A percentile compares a stretch with the other conserved stretches of the same genome.
Conservation (phyloP, 1,284 basidiomycete species). For the Cutaneotrichosporon sp. region DNA sequence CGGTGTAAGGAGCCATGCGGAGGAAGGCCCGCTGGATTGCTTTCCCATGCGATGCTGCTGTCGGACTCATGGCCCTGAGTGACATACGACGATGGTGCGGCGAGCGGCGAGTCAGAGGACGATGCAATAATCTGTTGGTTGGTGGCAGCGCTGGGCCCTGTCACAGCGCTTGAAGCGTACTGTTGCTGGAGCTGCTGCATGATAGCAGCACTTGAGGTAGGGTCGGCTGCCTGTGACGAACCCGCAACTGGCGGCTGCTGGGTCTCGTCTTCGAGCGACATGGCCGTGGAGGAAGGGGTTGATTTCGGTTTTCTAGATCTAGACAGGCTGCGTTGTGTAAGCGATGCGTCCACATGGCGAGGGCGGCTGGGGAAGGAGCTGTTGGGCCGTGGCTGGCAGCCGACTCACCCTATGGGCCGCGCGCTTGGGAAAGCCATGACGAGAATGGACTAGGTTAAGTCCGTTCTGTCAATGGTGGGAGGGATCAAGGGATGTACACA, state of each 20-base stretch:
- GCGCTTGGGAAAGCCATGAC: neutral
- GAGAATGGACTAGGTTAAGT: neutral
- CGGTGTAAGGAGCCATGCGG: neutral
- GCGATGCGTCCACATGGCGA: neutral
- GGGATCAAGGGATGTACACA: neutral
- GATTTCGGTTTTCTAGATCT: neutral
- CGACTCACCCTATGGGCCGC: constrained; percentile 25
- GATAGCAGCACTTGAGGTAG: neutral
- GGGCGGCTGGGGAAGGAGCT: neutral
- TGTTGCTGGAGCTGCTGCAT: neutral
- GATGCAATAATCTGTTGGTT: neutral
- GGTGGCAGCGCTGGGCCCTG: neutral
- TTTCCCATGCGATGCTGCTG: constrained; percentile 5
- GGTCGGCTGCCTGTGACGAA: neutral
- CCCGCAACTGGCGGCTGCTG: constrained; percentile 19
- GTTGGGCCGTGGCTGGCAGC: neutral
- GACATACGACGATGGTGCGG: neutral
- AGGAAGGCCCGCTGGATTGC: neutral
- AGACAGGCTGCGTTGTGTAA: constrained; percentile 6
- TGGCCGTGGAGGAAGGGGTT: neutral
- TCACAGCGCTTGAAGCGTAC: neutral
- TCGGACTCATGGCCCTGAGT: constrained; percentile 5
- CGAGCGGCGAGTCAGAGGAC: neutral
- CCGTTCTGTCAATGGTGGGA: neutral
- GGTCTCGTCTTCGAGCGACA: constrained; percentile 22